Conservation (phyloP, 352 stramenopile genomes). For the Globisporangium perplexum region DNA sequence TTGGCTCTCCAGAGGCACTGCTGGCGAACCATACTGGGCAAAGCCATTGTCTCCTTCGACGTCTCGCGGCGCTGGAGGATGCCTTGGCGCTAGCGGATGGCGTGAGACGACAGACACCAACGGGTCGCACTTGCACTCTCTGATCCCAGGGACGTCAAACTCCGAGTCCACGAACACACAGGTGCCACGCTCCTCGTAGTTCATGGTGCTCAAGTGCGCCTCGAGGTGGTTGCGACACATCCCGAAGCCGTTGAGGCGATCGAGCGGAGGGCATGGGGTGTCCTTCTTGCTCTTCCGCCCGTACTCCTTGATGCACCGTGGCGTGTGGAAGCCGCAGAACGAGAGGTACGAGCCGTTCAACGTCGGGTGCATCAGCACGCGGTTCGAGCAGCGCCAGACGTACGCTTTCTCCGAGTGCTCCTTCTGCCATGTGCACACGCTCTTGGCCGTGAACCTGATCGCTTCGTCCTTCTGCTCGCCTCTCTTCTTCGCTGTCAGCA, state of each 20-base stretch:
- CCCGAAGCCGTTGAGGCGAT: constrained; percentile 51
- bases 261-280: constrained; percentile 31
- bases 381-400: constrained; percentile 55
- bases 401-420: constrained; percentile 45
- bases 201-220: constrained; percentile 45
- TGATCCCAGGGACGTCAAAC: constrained; percentile 57
- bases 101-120: constrained; percentile 12
- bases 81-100: constrained; percentile 51
- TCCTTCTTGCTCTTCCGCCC: constrained; percentile 25
- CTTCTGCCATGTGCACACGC: constrained; percentile 49
- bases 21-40: neutral
- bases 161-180: constrained; percentile 47
- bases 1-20: neutral
- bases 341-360: constrained; percentile 43
- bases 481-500: constrained; percentile 10
- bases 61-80: constrained; percentile 20
- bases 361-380: constrained; percentile 54
- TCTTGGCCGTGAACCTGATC: constrained; percentile 16
- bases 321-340: constrained; percentile 60
- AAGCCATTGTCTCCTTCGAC: neutral
- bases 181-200: constrained; percentile 35
- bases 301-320: constrained; percentile 59
- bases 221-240: constrained; percentile 72
- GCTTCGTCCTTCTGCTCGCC: constrained; percentile 4
- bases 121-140: constrained; percentile 42